Conservation (phyloP, 495 filamentous ascomycete genomes). For the Penicillium verhagenii region DNA sequence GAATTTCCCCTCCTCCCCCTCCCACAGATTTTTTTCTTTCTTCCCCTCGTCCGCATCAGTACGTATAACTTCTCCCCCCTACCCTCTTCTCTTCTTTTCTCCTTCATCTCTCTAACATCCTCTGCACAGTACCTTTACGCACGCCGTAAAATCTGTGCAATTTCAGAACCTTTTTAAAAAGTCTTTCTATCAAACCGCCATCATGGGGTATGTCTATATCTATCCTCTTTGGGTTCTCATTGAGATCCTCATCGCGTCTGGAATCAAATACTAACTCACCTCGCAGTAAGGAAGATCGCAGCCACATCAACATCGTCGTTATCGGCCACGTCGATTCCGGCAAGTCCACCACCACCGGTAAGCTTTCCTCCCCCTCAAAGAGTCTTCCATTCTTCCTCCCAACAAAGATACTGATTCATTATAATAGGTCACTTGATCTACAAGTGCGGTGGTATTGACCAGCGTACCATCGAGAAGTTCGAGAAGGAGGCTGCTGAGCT, state of each 20-base stretch:
- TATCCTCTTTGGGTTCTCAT: not conserved
- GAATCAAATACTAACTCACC: slow-evolving; percentile 18
- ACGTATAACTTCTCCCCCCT: slow-evolving; percentile 43
- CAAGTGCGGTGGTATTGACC: slow-evolving; percentile 99
- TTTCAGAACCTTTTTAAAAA: slow-evolving; percentile 41
- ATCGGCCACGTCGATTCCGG: slow-evolving; percentile 99
- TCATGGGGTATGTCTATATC: slow-evolving; percentile 49
- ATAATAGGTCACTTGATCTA: slow-evolving; percentile 99
- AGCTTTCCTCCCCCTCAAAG: slow-evolving; percentile 32
- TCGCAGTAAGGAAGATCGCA: slow-evolving; percentile 76
- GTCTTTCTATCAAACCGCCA: slow-evolving; percentile 40
- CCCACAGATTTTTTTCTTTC: slow-evolving; percentile 45
- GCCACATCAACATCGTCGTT: slow-evolving; percentile 96
- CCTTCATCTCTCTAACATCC: slow-evolving; percentile 35
- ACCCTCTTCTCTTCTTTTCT: slow-evolving; percentile 18
- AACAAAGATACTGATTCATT: slow-evolving; percentile 76
- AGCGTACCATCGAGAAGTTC: slow-evolving; percentile 99
- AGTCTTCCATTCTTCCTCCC: slow-evolving; percentile 7
- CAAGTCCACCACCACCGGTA: slow-evolving; percentile 94
- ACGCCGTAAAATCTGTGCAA: slow-evolving; percentile 54
- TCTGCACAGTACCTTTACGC: slow-evolving; percentile 53
- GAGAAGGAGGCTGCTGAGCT: slow-evolving; percentile 99
- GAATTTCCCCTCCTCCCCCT: slow-evolving; percentile 47
- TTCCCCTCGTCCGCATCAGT: slow-evolving; percentile 49
- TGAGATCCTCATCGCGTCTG: no score